A percentile compares a stretch with the other conserved stretches of the same genome.
phyloP scores from a whole-genome alignment of 177 flowering plant species.

The Telopea speciosissima region DNA sequence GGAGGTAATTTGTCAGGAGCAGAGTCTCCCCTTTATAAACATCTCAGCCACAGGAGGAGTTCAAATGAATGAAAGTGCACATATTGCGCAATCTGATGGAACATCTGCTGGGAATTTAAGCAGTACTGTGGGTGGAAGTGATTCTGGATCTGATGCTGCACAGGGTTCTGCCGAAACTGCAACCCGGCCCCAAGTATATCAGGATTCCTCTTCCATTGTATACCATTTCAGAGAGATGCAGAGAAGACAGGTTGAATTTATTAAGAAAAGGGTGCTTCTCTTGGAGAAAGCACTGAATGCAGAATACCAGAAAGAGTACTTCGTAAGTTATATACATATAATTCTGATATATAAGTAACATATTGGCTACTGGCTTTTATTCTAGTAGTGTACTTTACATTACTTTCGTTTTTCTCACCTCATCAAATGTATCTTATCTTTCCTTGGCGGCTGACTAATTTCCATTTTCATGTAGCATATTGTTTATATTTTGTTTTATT shows the following conservation, averaged over 20 bases:
- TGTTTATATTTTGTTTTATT: background rate
- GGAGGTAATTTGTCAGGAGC: slow-evolving; percentile 77
- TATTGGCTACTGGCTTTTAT: background rate
- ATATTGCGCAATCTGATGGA: slow-evolving; percentile 20
- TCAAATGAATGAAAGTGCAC: slow-evolving; percentile 42
- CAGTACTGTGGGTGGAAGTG: slow-evolving; percentile 36
- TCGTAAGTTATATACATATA: slow-evolving; percentile 43
- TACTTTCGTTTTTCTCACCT: background rate
- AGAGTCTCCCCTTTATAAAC: slow-evolving; percentile 60
- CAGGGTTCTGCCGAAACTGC: slow-evolving; percentile 38
- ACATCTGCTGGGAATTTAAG: slow-evolving; percentile 21
- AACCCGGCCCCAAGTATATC: slow-evolving; percentile 37
- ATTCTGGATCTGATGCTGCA: slow-evolving; percentile 28
- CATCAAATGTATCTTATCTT: background rate
- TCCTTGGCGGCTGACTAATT: too few relatives aligned
- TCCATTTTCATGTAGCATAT: too few relatives aligned
- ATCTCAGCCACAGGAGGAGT: slow-evolving; percentile 39
- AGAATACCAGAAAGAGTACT: slow-evolving; percentile 61
- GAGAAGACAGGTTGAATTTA: slow-evolving; percentile 82
- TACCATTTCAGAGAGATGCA: slow-evolving; percentile 82
- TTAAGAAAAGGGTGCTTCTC: slow-evolving; percentile 86
- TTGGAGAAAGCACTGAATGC: slow-evolving; percentile 76
- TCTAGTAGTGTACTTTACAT: background rate
- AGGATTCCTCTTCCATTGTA: slow-evolving; percentile 43
- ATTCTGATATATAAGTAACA: background rate